phyloP scores from a whole-genome alignment of 2,329 filamentous ascomycete genomes.

The Clonostachys chloroleuca region DNA sequence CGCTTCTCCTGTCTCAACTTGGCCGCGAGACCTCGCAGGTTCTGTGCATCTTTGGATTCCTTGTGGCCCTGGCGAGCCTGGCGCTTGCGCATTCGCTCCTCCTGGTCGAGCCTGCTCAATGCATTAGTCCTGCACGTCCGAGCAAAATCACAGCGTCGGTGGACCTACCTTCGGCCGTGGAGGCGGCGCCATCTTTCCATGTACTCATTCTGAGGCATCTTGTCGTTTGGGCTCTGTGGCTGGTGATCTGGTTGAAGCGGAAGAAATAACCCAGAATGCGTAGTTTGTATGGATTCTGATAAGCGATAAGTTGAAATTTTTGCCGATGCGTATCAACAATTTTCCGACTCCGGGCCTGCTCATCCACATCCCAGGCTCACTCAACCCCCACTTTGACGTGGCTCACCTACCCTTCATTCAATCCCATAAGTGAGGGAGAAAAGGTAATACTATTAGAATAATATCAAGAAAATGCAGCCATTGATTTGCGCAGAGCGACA shows the following conservation, averaged over 20 bases:
- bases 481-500: too few species aligned
- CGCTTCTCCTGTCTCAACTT: constrained; percentile 93
- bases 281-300: background rate
- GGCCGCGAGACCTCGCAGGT: constrained; percentile 83
- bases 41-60: constrained; percentile 85
- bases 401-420: too few species aligned
- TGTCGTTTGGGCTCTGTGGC: background rate
- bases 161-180: constrained; percentile 35
- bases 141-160: too few species aligned
- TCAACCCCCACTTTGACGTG: too few species aligned
- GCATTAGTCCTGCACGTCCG: too few species aligned
- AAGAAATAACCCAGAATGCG: constrained; percentile 5
- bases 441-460: too few species aligned
- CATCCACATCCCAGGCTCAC: too few species aligned
- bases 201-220: constrained; percentile 20
- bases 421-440: too few species aligned
- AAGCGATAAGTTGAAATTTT: too few species aligned
- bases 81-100: constrained; percentile 85
- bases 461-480: too few species aligned
- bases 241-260: background rate
- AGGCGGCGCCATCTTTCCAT: constrained; percentile 63
- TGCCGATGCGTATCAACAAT: too few species aligned
- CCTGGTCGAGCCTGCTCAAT: constrained; percentile 56
- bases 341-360: too few species aligned
- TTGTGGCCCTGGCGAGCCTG: constrained; percentile 86